phyloP scores from a whole-genome alignment of 768 basidiomycete species.

The Obba rivulosa region DNA sequence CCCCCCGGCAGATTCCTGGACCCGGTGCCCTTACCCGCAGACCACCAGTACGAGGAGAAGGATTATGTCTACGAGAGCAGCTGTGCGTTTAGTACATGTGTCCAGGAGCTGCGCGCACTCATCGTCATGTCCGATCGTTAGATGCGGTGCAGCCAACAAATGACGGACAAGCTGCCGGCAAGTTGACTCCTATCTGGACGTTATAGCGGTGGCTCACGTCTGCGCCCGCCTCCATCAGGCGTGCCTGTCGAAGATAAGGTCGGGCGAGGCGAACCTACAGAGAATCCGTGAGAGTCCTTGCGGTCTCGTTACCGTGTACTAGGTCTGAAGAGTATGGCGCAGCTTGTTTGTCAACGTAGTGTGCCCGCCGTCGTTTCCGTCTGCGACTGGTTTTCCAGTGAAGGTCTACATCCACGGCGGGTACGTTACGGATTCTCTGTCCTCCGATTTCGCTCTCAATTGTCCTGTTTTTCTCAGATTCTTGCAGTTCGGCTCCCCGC shows the following conservation, averaged over 20 bases:
- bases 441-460: neutral
- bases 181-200: neutral
- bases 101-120: neutral
- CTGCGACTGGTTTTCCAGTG: slow-evolving; percentile 48
- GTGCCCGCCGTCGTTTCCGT: slow-evolving; percentile 46
- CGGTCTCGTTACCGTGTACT: neutral
- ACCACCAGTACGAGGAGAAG: slow-evolving; percentile 51
- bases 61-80: slow-evolving; percentile 56
- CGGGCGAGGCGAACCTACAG: slow-evolving; percentile 61
- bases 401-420: slow-evolving; percentile 77
- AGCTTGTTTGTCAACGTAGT: slow-evolving; percentile 67
- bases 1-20: slow-evolving; percentile 63
- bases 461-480: slow-evolving; percentile 38
- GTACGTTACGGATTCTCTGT: slow-evolving; percentile 26
- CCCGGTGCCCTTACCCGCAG: slow-evolving; percentile 47
- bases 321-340: neutral
- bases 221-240: slow-evolving; percentile 27
- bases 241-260: slow-evolving; percentile 52
- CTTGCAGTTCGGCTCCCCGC: slow-evolving; percentile 75
- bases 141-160: slow-evolving; percentile 59
- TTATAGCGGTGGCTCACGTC: neutral
- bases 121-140: slow-evolving; percentile 15
- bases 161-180: slow-evolving; percentile 59
- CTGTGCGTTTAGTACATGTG: slow-evolving; percentile 35
- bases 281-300: slow-evolving; percentile 50